phyloP scores from a whole-genome alignment of 2,329 filamentous ascomycete species.

The Colletotrichum sojae region DNA sequence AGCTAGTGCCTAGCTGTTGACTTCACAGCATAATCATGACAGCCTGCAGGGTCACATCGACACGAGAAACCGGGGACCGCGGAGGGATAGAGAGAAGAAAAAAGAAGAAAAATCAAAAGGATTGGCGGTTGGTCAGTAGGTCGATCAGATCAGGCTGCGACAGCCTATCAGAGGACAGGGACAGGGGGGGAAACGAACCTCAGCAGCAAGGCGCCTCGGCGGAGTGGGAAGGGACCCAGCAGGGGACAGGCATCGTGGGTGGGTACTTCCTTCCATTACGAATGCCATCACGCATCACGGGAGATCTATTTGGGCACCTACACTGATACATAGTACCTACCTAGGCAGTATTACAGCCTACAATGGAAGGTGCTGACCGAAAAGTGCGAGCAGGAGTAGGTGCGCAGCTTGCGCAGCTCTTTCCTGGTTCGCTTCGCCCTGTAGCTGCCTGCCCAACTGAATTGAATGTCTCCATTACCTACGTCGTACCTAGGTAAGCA shows the following conservation, averaged over 20 bases:
- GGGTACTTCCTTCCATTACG: too few relatives aligned
- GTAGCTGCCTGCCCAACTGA: neutral
- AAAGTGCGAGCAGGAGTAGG: too few relatives aligned
- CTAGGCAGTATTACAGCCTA: too few relatives aligned
- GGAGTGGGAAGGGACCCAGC: neutral
- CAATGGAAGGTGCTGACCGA: too few relatives aligned
- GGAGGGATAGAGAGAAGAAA: neutral
- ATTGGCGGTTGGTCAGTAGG: conserved; percentile 20
- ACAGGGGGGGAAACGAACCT: conserved; percentile 7
- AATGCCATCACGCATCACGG: too few relatives aligned
- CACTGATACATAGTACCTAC: too few relatives aligned
- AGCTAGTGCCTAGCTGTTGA: neutral
- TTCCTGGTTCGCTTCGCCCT: conserved; percentile 3
- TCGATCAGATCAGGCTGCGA: conserved; percentile 2
- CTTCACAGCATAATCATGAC: neutral
- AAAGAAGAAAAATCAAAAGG: conserved; percentile 1
- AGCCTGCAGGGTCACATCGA: neutral
- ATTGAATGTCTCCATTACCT: too few relatives aligned
- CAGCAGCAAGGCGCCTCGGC: conserved; percentile 1
- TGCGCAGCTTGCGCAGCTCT: too few relatives aligned
- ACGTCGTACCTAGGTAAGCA: neutral
- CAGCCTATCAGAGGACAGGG: conserved; percentile 17
- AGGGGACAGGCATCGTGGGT: too few relatives aligned
- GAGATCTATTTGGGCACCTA: neutral
- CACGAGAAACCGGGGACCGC: neutral